These are phyloP conservation scores for Eucalyptus brandiana DNA, from an alignment of 345 rosid genomes.

Conservation along the genomic window DNA sequence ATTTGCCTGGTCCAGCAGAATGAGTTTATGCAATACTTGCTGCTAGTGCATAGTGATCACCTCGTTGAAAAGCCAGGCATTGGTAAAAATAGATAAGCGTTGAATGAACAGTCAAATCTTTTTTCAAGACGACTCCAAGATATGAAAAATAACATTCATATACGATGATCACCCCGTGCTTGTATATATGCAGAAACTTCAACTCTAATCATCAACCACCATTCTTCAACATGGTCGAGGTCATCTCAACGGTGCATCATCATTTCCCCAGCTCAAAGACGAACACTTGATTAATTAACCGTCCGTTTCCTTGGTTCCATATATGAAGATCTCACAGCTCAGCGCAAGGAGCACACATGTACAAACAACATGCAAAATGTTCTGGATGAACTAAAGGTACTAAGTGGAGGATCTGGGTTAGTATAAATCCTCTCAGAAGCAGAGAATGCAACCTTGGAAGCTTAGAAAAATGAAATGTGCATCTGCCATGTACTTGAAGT, in stretches of 20 bases:
- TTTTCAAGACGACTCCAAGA: neutral
- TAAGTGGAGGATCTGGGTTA: neutral
- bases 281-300: neutral
- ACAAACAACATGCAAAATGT: neutral
- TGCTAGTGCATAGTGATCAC: neutral
- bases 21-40: neutral
- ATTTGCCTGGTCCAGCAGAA: neutral
- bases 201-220: neutral
- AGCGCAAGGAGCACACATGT: neutral
- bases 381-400: neutral
- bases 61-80: neutral
- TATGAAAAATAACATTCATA: neutral
- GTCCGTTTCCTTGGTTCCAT: neutral
- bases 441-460: neutral
- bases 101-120: neutral
- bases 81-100: neutral
- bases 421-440: neutral
- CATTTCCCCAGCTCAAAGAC: neutral
- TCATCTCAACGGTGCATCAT: neutral
- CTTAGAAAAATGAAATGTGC: neutral
- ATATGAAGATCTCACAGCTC: neutral
- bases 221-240: neutral
- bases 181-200: neutral
- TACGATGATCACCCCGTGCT: neutral
- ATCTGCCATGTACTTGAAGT: neutral